These are phyloP conservation scores for Barnettozyma vustinii DNA, from an alignment of 805 yeast genomes.

Conservation along the genomic window DNA sequence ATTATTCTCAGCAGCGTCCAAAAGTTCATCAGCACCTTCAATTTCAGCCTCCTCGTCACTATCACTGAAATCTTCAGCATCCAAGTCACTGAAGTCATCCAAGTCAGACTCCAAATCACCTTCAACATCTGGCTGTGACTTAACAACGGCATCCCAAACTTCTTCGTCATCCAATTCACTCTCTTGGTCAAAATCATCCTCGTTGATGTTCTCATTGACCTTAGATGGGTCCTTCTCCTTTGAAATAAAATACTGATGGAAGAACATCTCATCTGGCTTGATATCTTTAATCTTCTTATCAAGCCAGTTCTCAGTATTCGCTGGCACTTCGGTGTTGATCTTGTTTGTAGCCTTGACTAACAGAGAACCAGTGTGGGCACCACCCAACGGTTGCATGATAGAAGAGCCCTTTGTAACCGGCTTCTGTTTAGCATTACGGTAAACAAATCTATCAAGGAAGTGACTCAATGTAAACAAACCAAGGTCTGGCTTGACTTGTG, in stretches of 20 bases:
- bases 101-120: conserved; percentile 37
- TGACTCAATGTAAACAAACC: conserved; percentile 84
- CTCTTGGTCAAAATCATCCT: conserved; percentile 35
- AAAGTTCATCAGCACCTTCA: conserved; percentile 42
- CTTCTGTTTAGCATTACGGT: conserved; percentile 84
- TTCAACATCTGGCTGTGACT: conserved; percentile 68
- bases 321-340: conserved; percentile 51
- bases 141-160: conserved; percentile 75
- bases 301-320: conserved; percentile 82
- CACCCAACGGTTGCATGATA: conserved; percentile 96
- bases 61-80: conserved; percentile 43
- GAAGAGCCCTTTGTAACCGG: conserved; percentile 75
- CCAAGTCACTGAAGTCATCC: conserved; percentile 58
- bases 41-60: conserved; percentile 33
- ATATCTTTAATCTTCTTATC: conserved; percentile 55
- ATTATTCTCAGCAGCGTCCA: conserved; percentile 12
- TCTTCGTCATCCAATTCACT: conserved; percentile 61
- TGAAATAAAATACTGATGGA: conserved; percentile 74
- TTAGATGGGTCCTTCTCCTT: conserved; percentile 40
- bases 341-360: conserved; percentile 59
- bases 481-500: conserved; percentile 73
- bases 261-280: conserved; percentile 84
- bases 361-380: conserved; percentile 65
- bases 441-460: conserved; percentile 92
- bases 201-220: conserved; percentile 27